phyloP scores from a whole-genome alignment of 2,329 filamentous ascomycete species.

The Zasmidium citrigriseum region DNA sequence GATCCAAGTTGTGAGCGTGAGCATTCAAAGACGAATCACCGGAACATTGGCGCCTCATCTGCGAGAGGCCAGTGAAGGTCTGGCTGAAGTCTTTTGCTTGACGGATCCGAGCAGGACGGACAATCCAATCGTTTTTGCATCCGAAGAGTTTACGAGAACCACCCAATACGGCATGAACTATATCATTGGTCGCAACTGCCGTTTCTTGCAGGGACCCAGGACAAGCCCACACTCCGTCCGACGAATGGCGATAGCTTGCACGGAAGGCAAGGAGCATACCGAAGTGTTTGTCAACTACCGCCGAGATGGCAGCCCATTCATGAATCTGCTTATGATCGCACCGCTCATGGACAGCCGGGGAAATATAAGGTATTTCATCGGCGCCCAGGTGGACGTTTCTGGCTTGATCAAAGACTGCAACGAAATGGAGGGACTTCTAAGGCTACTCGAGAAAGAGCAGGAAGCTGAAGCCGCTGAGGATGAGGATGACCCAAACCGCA shows the following conservation, averaged over 20 bases:
- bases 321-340: conserved; percentile 75
- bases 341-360: conserved; percentile 70
- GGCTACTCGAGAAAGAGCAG: conserved; percentile 32
- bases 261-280: conserved; percentile 66
- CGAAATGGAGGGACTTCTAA: conserved; percentile 63
- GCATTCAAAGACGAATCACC: conserved; percentile 67
- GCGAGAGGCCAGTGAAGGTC: conserved; percentile 69
- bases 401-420: conserved; percentile 67
- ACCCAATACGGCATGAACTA: conserved; percentile 76
- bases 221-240: conserved; percentile 65
- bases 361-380: conserved; percentile 67
- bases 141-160: conserved; percentile 72
- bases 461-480: conserved; percentile 33
- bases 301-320: conserved; percentile 74
- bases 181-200: conserved; percentile 73
- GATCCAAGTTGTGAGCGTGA: conserved; percentile 68
- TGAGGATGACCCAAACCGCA: conserved; percentile 41
- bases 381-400: conserved; percentile 71
- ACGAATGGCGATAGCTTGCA: conserved; percentile 62
- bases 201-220: conserved; percentile 74
- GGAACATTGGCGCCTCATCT: conserved; percentile 66
- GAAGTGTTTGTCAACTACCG: conserved; percentile 75
- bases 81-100: conserved; percentile 76
- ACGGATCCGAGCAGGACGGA: conserved; percentile 72
- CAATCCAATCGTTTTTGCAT: conserved; percentile 77